Conservation (phyloP, 2,329 filamentous ascomycete species). For the Tolypocladium album region DNA sequence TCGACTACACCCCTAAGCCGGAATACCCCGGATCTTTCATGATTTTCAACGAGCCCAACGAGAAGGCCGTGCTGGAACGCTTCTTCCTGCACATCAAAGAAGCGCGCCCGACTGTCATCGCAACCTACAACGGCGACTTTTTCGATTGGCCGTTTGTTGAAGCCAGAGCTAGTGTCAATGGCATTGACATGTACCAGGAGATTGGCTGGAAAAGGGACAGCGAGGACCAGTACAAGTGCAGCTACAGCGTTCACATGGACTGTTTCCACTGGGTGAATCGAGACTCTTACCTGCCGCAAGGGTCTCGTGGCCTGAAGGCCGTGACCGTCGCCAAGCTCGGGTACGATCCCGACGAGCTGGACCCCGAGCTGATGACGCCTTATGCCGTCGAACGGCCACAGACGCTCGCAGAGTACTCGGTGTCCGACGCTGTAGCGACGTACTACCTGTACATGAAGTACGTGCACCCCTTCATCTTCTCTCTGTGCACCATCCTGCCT, state of each 20-base stretch:
- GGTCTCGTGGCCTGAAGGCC: constrained; percentile 92
- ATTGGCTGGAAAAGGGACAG: constrained; percentile 93
- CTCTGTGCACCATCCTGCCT: constrained; percentile 90
- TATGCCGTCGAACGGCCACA: constrained; percentile 85
- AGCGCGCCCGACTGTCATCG: constrained; percentile 87
- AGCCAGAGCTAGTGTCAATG: constrained; percentile 80
- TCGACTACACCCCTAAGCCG: constrained; percentile 95
- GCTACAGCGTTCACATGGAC: constrained; percentile 97
- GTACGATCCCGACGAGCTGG: constrained; percentile 95
- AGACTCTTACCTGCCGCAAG: constrained; percentile 95
- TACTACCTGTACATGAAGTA: constrained; percentile 99
- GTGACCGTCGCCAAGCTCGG: constrained; percentile 96
- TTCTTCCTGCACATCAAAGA: constrained; percentile 97
- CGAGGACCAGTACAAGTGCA: constrained; percentile 93
- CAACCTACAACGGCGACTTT: constrained; percentile 99
- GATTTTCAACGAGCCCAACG: constrained; percentile 96
- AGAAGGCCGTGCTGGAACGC: constrained; percentile 75
- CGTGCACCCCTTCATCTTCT: constrained; percentile 99
- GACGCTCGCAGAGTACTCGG: constrained; percentile 92
- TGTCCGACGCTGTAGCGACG: constrained; percentile 96
- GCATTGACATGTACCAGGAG: constrained; percentile 98
- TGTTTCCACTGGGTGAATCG: constrained; percentile 98
- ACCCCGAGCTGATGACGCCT: constrained; percentile 94
- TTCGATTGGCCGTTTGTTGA: constrained; percentile 99
- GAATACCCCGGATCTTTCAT: constrained; percentile 94